Percentiles rank a stretch among this genome's conserved stretches.
These are phyloP conservation scores for Apiospora rasikravindrae DNA, from an alignment of 2,329 filamentous ascomycete genomes.

Conservation along the genomic window DNA sequence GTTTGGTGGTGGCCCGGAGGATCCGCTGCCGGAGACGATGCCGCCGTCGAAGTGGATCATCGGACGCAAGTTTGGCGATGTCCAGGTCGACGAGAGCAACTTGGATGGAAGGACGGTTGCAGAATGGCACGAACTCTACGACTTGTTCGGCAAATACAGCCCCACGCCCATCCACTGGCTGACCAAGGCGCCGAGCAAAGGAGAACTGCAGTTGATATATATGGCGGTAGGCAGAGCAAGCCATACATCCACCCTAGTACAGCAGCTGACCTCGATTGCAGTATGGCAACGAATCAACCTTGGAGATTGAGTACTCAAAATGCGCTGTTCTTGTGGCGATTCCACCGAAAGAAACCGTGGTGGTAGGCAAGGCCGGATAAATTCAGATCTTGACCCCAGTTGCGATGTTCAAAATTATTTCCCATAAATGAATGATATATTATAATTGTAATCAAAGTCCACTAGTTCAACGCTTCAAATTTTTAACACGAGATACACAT, in stretches of 20 bases:
- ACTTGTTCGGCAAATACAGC: not conserved
- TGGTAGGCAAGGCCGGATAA: not conserved
- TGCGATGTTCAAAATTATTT: too few species aligned
- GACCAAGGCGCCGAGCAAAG: not conserved
- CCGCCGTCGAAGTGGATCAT: not conserved
- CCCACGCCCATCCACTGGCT: not conserved
- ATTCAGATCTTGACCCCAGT: too few species aligned
- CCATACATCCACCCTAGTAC: not conserved
- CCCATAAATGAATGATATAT: too few species aligned
- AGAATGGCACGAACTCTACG: not conserved
- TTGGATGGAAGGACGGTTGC: not conserved
- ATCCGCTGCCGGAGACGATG: not conserved
- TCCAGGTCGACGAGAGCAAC: not conserved
- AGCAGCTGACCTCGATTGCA: not conserved
- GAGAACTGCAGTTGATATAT: constrained; percentile 7
- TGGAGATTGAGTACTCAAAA: not conserved
- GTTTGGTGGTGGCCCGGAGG: not conserved
- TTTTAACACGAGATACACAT: too few species aligned
- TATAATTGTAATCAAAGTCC: too few species aligned
- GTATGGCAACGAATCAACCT: not conserved
- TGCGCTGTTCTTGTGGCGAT: not conserved
- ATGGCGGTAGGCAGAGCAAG: not conserved
- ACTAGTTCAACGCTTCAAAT: too few species aligned
- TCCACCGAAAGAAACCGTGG: not conserved
- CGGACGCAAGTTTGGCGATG: not conserved